Base-by-base conservation (phyloP, 2,329 filamentous ascomycete species). In the Exophiala sp. region DNA sequence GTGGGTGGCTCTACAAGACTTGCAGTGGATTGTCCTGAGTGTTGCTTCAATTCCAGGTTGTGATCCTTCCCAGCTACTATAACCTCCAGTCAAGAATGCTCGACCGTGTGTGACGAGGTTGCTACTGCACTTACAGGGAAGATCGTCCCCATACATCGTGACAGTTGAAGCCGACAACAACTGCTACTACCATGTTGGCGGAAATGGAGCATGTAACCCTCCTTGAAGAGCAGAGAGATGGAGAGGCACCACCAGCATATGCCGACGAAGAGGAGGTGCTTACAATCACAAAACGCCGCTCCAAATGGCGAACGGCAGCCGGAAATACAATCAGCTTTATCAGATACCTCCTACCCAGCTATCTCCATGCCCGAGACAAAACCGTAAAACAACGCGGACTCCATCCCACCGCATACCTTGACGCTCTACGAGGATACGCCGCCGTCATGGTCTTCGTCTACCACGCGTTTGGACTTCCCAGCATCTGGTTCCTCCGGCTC, bases 401-500 rank as follows among this genome's bases (percentile, higher is more conserved):
- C 7, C 41, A 41, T 35, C 46, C 53, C 5, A 58, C 56, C 4
- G 47, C 56, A 22, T 58, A 51, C 16, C 61, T 72, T 18, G 69
- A 72, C 48, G 70, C 69, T 1, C 49, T 72, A 41, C 64, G 70
- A 50, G 70, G 70, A 42, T 71, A 68, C 65, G 69, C 69, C 21
- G 70, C 69, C 51, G 58, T 71, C 16, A 62, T 70, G n/a, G 69
- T 72, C 46, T 71, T 70, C 60, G 70, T 71, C 47, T 70, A 70
- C 52, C 70, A 72, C 52, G 68, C 68, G 65, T n/a, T 70, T 68
- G 52, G 69, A 3, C 19, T 39, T 16, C 44, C 49, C 21, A 22
- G 24, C 41, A 40, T 29, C 11, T 47, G 32, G 42, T 22, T 37
- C 9, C 32, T 46, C 14, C 37, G 39, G 30, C 42, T 70, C 3